Percentiles rank a stretch among this genome's conserved stretches.
Evolutionary conservation across 78 protist genomes (phyloP).

Genomic region (Dictyostelium purpureum): DNA sequence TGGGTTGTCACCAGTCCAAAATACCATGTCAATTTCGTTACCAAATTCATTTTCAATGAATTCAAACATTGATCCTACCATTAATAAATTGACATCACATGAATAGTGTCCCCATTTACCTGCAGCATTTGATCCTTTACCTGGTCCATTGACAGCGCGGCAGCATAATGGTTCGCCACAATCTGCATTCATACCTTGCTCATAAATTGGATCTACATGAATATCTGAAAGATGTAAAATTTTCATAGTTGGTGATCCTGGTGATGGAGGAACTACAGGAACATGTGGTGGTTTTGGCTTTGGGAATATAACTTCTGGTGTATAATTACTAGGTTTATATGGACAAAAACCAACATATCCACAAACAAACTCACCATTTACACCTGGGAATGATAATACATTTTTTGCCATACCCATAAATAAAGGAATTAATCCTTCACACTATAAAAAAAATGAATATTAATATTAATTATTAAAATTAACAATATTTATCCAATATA

Average conservation of each 20-base stretch:
- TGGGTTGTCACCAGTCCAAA: slow-evolving; percentile 78
- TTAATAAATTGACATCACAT: slow-evolving; percentile 58
- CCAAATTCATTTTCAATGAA: slow-evolving; percentile 6
- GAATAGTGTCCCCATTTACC: slow-evolving; percentile 65
- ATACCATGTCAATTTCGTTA: not conserved
- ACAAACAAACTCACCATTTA: slow-evolving; percentile 42
- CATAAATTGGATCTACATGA: slow-evolving; percentile 58
- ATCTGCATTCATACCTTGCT: slow-evolving; percentile 36
- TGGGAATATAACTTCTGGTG: slow-evolving; percentile 31
- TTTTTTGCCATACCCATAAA: slow-evolving; percentile 40
- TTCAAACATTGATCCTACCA: slow-evolving; percentile 30
- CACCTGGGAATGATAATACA: slow-evolving; percentile 7
- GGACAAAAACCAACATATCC: slow-evolving; percentile 78
- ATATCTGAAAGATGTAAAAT: slow-evolving; percentile 56
- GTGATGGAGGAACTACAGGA: not conserved
- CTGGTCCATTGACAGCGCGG: slow-evolving; percentile 44
- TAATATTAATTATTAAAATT: not conserved
- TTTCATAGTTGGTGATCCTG: slow-evolving; percentile 14
- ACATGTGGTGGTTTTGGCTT: slow-evolving; percentile 80
- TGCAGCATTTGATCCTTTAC: slow-evolving; percentile 33
- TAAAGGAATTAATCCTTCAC: slow-evolving; percentile 48
- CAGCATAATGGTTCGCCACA: slow-evolving; percentile 78
- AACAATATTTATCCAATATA: not conserved
- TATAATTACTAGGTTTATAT: slow-evolving; percentile 20
- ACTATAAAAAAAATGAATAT: not conserved